phyloP scores from a whole-genome alignment of 78 protist species.

The Anaeramoeba flamelloides region DNA sequence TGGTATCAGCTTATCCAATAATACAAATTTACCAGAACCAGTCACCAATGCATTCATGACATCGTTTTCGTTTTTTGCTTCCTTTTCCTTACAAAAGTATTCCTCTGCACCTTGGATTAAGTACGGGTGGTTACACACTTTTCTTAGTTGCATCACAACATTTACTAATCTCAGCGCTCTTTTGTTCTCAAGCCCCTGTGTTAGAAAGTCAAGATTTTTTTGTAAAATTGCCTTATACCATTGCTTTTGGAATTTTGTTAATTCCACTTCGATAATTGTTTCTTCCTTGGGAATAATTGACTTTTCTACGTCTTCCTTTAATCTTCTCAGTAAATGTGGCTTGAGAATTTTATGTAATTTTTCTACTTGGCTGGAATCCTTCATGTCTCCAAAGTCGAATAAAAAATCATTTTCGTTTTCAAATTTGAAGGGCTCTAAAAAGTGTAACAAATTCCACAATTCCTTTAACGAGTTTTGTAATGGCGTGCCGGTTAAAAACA shows the following conservation, averaged over 20 bases:
- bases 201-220: neutral
- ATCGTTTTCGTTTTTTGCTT: slow-evolving; percentile 3
- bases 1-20: slow-evolving; percentile 64
- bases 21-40: slow-evolving; percentile 50
- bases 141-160: slow-evolving; percentile 11
- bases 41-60: slow-evolving; percentile 2
- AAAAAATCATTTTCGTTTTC: slow-evolving; percentile 1
- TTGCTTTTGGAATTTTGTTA: neutral
- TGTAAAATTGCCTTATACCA: neutral
- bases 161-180: slow-evolving; percentile 10
- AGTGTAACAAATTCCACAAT: slow-evolving; percentile 68
- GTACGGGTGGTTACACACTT: slow-evolving; percentile 9
- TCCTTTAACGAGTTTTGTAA: slow-evolving; percentile 65
- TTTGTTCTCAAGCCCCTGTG: slow-evolving; percentile 5
- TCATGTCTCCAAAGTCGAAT: neutral
- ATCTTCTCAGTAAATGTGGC: slow-evolving; percentile 14
- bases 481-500: slow-evolving; percentile 74
- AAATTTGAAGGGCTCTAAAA: slow-evolving; percentile 52
- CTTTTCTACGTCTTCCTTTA: slow-evolving; percentile 22
- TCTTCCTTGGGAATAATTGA: slow-evolving; percentile 23
- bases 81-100: slow-evolving; percentile 35
- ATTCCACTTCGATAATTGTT: slow-evolving; percentile 31
- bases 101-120: slow-evolving; percentile 34
- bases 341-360: neutral
- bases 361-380: neutral